These are phyloP conservation scores for Coemansia sp. DNA, from an alignment of 192 early-diverging fungal species.

Conservation along the genomic window DNA sequence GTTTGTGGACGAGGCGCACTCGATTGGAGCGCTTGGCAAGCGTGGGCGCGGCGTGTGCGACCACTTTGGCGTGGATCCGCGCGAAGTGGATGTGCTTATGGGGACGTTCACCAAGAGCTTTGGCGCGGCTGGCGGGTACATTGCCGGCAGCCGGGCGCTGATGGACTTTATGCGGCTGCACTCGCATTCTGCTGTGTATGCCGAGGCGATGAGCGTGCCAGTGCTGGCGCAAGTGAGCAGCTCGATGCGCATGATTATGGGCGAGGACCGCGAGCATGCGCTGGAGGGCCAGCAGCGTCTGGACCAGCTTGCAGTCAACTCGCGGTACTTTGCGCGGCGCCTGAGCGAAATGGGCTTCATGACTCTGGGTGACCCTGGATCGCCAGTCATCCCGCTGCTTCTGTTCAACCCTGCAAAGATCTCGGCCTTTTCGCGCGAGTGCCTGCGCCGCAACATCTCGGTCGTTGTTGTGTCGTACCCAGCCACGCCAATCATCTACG, in stretches of 20 bases:
- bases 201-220: constrained; percentile 82
- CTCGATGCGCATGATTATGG: constrained; percentile 89
- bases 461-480: constrained; percentile 97
- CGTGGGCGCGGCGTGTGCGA: constrained; percentile 95
- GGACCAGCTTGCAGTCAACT: constrained; percentile 83
- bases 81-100: constrained; percentile 92
- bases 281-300: constrained; percentile 80
- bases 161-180: constrained; percentile 79
- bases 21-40: constrained; percentile 90
- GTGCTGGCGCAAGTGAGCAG: constrained; percentile 89
- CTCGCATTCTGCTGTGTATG: constrained; percentile 84
- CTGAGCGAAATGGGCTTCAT: constrained; percentile 90
- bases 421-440: constrained; percentile 92
- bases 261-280: constrained; percentile 78
- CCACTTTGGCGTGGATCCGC: constrained; percentile 88
- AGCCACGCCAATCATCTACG: constrained; percentile 95
- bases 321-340: constrained; percentile 76
- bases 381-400: constrained; percentile 88
- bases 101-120: constrained; percentile 98
- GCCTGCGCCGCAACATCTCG: constrained; percentile 83
- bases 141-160: constrained; percentile 71
- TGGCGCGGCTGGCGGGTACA: constrained; percentile 95
- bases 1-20: constrained; percentile 97
- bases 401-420: constrained; percentile 96
- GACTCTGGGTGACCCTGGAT: constrained; percentile 82